Evolutionary conservation across 176 grass and related monocot genomes (phyloP), one percentile per base, ranked within the genome.

Genomic region (Rhynchospora pubera): DNA sequence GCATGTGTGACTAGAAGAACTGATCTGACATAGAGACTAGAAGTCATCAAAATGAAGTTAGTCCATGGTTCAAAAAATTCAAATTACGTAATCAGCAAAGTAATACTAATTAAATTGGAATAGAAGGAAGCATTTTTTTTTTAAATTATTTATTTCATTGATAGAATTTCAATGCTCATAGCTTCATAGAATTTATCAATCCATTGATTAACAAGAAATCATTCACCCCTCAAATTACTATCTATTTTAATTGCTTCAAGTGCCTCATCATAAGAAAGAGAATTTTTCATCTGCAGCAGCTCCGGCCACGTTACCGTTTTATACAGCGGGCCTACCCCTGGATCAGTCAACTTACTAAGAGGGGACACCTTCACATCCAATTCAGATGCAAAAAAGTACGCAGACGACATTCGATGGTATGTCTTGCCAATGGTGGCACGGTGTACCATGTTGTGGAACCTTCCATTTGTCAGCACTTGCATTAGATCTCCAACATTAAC

Each of bases 391-490:
- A 86, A 89, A 43, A 92, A 88, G 81, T 77, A 87, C 13, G 68
- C 87, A 59, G 77, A 57, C 0, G 93, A 91, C 59, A 94, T 39
- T 15, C 93, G 83, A 0, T 80, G 11, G 21, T 13, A 47, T 0
- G 79, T 79, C 18, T 75, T 26, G 90, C 84, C 88, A 21, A 96
- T 88, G 18, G 87, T 60, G 58, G 82, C 90, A 5, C 90, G 90
- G 85, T 92, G 93, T 26, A 68, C 15, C 53, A 86, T 84, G 66
- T n/a, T 92, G 7, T 48, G 84, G 82, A 85, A 92, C 23, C 73
- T 84, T 3, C 86, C 90, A 12, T 92, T 91, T 55, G 78, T 85
- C 15, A 92, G 64, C 46, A 92, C 52, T 5, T 95, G 82, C 79
- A 88, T 77, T 14, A 88, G 75, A 61, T 92, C 90, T 19, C 86